Base-by-base conservation (phyloP, 768 basidiomycete species). In the Tylopilus sp. region DNA sequence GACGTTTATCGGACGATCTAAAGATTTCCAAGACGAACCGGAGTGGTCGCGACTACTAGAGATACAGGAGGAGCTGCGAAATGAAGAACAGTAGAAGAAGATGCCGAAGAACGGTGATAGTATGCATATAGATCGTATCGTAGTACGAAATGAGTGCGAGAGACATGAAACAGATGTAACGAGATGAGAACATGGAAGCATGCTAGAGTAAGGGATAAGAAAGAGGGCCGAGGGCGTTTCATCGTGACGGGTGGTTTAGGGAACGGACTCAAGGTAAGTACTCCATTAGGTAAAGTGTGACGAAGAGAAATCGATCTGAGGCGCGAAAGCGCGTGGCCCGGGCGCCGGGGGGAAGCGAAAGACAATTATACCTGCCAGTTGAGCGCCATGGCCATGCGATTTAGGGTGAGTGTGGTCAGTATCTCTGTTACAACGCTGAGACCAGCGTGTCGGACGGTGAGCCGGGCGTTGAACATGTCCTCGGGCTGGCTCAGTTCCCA, bases 1-100 rank as follows among this genome's bases (percentile, higher is more conserved):
- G 71, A 88, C 86, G 47, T 98, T 98, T 71, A 80, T 91, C 72
- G 95, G 89, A 8, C 77, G 90, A 54, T 92, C 90, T 54, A 85
- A 77, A 69, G 90, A 85, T 53, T 98, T 94, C 58, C 89, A 87
- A 68, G 94, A 94, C 47, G 90, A 97, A 67, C 79, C 84, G 5
- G 93, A 92, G 73, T 98, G 89, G 86, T 67, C 74, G 25, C 74
- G 76, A 56, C 73, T 98, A 63, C 75, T 76, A 62, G 81, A 77
- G 55, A 67, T 93, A 61, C 74, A 84, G 45, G 56, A 60, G 14
- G 67, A 63, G 47, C 52, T 68, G 40, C 52, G 58, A 44, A 63
- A 37, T 37, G 62, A 61, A 30, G 58, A 50, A 34, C 53, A 53
- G 17, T 7, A 30, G 13, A 4, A n/a, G n/a, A 22, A 26, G 2